phyloP scores from a whole-genome alignment of 768 basidiomycete genomes.

The Leucocoprinus leucothites region DNA sequence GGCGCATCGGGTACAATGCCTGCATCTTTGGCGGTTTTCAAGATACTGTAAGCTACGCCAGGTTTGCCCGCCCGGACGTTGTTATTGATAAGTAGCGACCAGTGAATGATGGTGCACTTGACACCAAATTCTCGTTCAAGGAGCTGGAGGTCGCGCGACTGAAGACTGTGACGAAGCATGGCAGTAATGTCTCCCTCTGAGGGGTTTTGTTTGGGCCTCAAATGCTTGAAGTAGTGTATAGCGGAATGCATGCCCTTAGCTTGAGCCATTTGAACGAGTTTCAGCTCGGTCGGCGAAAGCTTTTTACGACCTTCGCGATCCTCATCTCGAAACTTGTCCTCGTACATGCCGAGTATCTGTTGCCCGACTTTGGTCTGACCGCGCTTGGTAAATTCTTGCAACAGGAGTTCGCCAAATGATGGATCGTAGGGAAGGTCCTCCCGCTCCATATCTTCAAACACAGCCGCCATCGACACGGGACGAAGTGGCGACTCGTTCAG shows the following conservation, averaged over 20 bases:
- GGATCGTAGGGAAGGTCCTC: slow-evolving; percentile 43
- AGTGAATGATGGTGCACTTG: slow-evolving; percentile 40
- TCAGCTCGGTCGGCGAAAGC: background rate
- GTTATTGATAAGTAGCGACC: slow-evolving; percentile 56
- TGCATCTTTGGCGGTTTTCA: slow-evolving; percentile 38
- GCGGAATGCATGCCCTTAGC: slow-evolving; percentile 7
- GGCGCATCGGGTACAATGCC: slow-evolving; percentile 47
- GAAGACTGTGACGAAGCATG: slow-evolving; percentile 40
- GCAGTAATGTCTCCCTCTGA: background rate
- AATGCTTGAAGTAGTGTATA: background rate
- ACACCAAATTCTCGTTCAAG: slow-evolving; percentile 40
- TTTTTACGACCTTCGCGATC: slow-evolving; percentile 18
- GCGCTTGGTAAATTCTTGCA: slow-evolving; percentile 39
- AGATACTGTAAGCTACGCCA: slow-evolving; percentile 44
- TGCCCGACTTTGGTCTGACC: slow-evolving; percentile 33
- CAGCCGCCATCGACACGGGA: slow-evolving; percentile 30
- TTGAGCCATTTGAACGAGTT: background rate
- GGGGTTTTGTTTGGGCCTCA: slow-evolving; percentile 1
- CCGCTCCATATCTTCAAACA: slow-evolving; percentile 46
- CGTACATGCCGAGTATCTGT: slow-evolving; percentile 37
- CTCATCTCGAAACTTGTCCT: slow-evolving; percentile 7
- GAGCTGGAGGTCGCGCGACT: slow-evolving; percentile 37
- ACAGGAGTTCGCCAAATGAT: slow-evolving; percentile 36
- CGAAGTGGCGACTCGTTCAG: slow-evolving; percentile 26
- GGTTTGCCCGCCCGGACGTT: slow-evolving; percentile 35